Evolutionary conservation across 179 eudicot species (phyloP).

Genomic region (Spergularia azorica): DNA sequence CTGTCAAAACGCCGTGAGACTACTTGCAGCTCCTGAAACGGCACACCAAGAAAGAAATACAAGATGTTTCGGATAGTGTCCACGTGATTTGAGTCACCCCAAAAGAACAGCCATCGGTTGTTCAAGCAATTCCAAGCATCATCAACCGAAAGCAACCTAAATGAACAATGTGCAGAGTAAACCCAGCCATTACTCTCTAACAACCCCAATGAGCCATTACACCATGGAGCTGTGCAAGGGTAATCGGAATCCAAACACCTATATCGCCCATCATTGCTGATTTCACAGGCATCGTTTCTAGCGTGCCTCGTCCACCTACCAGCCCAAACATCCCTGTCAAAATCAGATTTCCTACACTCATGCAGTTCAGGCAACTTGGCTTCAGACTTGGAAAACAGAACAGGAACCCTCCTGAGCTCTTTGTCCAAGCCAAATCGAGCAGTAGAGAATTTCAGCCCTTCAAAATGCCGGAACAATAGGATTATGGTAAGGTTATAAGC

Average conservation of each 20-base stretch:
- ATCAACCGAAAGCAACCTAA: conserved; percentile 42
- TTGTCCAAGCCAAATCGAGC: conserved; percentile 57
- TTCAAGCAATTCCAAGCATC: conserved; percentile 80
- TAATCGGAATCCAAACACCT: conserved; percentile 51
- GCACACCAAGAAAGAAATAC: conserved; percentile 55
- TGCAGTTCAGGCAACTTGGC: conserved; percentile 40
- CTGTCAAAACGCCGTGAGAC: conserved; percentile 71
- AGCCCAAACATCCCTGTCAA: conserved; percentile 58
- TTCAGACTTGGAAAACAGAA: conserved; percentile 41
- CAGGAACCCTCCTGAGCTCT: conserved; percentile 47
- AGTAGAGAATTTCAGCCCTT: conserved; percentile 74
- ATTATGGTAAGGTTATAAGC: conserved; percentile 60
- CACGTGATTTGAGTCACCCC: conserved; percentile 98
- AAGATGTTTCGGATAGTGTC: conserved; percentile 79
- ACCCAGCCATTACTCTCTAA: conserved; percentile 98
- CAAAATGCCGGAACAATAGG: conserved; percentile 67
- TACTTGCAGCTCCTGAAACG: conserved; percentile 34
- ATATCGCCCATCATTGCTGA: conserved; percentile 71
- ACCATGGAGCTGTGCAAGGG: conserved; percentile 79
- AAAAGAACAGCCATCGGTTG: conserved; percentile 76
- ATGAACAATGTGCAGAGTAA: conserved; percentile 89
- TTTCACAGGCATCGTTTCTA: conserved; percentile 52
- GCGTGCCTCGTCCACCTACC: conserved; percentile 96
- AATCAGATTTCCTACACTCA: conserved; percentile 56
- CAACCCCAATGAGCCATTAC: conserved; percentile 65